Evolutionary conservation across 345 rosid genomes (phyloP).

Genomic region (Lepidium africanum): DNA sequence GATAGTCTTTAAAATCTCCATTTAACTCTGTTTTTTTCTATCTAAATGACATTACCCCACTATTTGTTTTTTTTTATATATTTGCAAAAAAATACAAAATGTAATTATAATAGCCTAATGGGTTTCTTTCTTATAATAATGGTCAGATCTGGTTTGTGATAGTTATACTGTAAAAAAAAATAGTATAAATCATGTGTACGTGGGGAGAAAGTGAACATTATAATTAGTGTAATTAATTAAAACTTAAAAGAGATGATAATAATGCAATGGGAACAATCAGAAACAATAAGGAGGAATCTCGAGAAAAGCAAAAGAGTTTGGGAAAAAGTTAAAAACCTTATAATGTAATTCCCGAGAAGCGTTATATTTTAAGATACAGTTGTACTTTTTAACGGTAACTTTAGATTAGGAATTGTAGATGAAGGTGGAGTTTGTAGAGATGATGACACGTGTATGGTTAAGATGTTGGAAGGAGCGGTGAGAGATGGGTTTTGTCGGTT

Average conservation of each 20-base stretch:
- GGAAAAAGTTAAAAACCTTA: conserved; percentile 9
- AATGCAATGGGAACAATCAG: conserved; percentile 27
- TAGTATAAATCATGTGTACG: conserved; percentile 10
- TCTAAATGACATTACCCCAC: not conserved
- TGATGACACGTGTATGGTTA: conserved; percentile 12
- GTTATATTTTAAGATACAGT: conserved; percentile 15
- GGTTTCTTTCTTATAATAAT: not conserved
- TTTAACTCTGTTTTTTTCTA: not conserved
- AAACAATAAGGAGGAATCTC: conserved; percentile 31
- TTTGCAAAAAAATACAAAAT: not conserved
- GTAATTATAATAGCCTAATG: not conserved
- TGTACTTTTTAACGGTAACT: conserved; percentile 31
- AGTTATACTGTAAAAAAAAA: not conserved
- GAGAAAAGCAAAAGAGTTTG: conserved; percentile 19
- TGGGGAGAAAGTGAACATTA: conserved; percentile 19
- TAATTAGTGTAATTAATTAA: not conserved
- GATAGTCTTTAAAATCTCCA: conserved; percentile 7
- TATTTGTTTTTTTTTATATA: not conserved
- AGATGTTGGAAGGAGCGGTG: conserved; percentile 19
- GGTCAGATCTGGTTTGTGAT: conserved; percentile 14
- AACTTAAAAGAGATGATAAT: not conserved
- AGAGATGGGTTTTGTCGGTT: conserved; percentile 28
- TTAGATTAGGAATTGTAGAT: conserved; percentile 1
- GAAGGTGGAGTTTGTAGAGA: not conserved
- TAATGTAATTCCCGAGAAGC: conserved; percentile 16